A percentile compares a stretch with the other conserved stretches of the same genome.
These are phyloP conservation scores for Kwoniella pini DNA, from an alignment of 768 basidiomycete species.

Conservation along the genomic window DNA sequence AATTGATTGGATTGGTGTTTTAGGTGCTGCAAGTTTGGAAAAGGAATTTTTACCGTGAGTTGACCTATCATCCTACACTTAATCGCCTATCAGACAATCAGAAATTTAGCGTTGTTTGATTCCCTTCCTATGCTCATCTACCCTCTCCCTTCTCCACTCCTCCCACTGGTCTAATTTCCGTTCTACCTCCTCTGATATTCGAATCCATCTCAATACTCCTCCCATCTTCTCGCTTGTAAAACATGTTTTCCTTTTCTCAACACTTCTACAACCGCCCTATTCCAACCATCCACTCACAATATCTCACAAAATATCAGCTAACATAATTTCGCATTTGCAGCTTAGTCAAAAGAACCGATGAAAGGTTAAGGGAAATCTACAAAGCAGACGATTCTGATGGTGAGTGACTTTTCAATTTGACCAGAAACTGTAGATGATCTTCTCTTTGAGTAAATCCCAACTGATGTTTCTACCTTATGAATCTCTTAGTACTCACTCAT, in stretches of 20 bases:
- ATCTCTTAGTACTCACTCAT: constrained; percentile 8
- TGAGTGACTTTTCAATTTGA: neutral
- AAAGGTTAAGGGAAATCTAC: constrained; percentile 13
- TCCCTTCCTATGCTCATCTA: neutral
- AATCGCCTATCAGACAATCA: neutral
- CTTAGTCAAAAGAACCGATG: constrained; percentile 2
- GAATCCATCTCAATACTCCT: too few relatives aligned
- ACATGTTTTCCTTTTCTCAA: too few relatives aligned
- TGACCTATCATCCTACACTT: neutral
- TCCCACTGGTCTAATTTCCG: too few relatives aligned
- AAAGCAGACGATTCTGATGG: constrained; percentile 10
- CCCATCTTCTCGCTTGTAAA: too few relatives aligned
- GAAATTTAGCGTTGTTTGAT: neutral
- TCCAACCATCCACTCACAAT: too few relatives aligned
- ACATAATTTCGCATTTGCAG: neutral
- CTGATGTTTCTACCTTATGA: too few relatives aligned
- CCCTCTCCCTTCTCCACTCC: too few relatives aligned
- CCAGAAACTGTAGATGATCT: neutral
- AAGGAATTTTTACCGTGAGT: constrained; percentile 6
- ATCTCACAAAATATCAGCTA: too few relatives aligned
- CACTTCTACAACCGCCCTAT: too few relatives aligned
- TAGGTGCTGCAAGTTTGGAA: constrained; percentile 8
- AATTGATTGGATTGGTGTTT: constrained; percentile 7
- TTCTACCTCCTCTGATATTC: too few relatives aligned
- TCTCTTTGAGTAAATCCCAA: too few relatives aligned